phyloP scores from a whole-genome alignment of 1,139 yeast species.

The Groenewaldozyma auringiensis region DNA sequence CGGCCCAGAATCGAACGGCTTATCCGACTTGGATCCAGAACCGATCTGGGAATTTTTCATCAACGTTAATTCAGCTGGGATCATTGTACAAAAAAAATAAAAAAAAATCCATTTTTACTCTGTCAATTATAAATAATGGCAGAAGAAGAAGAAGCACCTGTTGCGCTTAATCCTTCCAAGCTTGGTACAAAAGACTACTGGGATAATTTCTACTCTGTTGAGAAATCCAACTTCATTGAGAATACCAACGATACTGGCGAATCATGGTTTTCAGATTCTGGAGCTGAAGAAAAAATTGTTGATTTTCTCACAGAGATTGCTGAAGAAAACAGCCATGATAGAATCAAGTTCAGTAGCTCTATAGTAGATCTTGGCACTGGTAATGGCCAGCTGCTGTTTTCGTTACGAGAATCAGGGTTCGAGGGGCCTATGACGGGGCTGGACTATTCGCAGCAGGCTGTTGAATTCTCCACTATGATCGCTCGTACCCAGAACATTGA shows the following conservation, averaged over 20 bases:
- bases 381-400: slow-evolving; percentile 80
- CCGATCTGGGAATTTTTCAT: no score
- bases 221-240: slow-evolving; percentile 57
- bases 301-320: slow-evolving; percentile 47
- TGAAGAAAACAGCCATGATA: slow-evolving; percentile 23
- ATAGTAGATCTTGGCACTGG: slow-evolving; percentile 91
- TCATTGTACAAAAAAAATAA: no score
- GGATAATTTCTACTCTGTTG: slow-evolving; percentile 78
- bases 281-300: slow-evolving; percentile 78
- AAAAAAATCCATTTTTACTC: no score
- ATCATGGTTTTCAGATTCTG: slow-evolving; percentile 91
- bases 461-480: slow-evolving; percentile 60
- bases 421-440: slow-evolving; percentile 54
- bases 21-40: no score
- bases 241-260: slow-evolving; percentile 87
- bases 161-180: slow-evolving; percentile 19
- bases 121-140: no score
- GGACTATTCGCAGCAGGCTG: slow-evolving; percentile 78
- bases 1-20: no score
- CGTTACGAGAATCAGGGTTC: slow-evolving; percentile 55
- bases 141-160: not conserved
- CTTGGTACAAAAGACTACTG: slow-evolving; percentile 39
- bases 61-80: no score
- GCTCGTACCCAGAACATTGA: slow-evolving; percentile 37
- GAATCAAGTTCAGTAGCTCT: slow-evolving; percentile 25